Evolutionary conservation across 2,329 filamentous ascomycete genomes (phyloP).

Genomic region (Fusarium coffeatum): DNA sequence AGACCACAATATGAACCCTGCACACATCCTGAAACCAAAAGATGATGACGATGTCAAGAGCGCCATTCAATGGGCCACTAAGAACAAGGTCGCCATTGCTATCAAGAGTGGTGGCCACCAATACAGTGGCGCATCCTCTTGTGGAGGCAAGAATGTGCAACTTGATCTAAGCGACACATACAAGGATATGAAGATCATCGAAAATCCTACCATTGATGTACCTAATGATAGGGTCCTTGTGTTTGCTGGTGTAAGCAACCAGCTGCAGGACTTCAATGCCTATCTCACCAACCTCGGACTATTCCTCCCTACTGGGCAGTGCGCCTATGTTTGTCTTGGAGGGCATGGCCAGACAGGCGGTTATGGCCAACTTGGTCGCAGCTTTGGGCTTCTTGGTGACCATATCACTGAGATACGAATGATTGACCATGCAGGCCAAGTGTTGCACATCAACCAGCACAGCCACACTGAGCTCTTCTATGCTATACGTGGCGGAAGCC

Average conservation of each 20-base stretch:
- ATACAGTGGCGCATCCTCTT: conserved; percentile 62
- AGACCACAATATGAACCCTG: conserved; percentile 58
- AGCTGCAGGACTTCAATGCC: conserved; percentile 56
- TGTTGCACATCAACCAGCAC: conserved; percentile 52
- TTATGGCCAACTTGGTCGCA: conserved; percentile 59
- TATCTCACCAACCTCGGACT: conserved; percentile 55
- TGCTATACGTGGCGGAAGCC: conserved; percentile 68
- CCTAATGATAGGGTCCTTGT: conserved; percentile 52
- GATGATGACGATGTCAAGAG: conserved; percentile 56
- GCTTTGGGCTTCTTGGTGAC: conserved; percentile 66
- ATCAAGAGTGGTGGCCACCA: conserved; percentile 62
- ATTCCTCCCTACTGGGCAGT: conserved; percentile 61
- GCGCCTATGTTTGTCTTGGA: conserved; percentile 58
- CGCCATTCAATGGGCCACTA: conserved; percentile 55
- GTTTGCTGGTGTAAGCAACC: conserved; percentile 56
- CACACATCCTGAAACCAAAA: conserved; percentile 57
- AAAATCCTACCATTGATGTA: conserved; percentile 22
- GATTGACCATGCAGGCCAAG: conserved; percentile 60
- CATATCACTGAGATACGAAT: conserved; percentile 62
- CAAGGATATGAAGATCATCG: conserved; percentile 46
- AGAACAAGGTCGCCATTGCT: conserved; percentile 56
- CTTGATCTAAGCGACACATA: conserved; percentile 56
- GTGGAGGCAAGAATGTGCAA: conserved; percentile 58
- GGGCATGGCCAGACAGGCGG: conserved; percentile 62
- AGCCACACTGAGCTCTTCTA: conserved; percentile 69